Evolutionary conservation across 345 rosid genomes (phyloP).

Genomic region (Aethionema arabicum): DNA sequence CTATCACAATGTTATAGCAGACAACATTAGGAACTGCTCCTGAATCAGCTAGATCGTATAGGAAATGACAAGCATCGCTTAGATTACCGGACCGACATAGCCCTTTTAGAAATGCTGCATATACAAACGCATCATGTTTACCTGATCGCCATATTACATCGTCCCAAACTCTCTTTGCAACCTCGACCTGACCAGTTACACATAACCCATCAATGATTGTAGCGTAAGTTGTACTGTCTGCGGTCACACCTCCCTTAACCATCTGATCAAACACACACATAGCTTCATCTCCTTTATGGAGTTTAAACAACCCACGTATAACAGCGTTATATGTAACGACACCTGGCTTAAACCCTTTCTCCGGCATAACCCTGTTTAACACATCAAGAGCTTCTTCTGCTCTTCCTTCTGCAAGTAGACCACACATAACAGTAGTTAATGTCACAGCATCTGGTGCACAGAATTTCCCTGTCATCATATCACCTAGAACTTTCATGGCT

Average conservation of each 20-base stretch:
- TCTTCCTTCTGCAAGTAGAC: conserved; percentile 61
- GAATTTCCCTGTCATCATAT: conserved; percentile 74
- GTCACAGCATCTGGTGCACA: conserved; percentile 73
- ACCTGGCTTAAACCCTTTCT: conserved; percentile 52
- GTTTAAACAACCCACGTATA: conserved; percentile 60
- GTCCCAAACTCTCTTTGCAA: conserved; percentile 77
- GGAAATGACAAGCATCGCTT: conserved; percentile 72
- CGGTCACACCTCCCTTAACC: conserved; percentile 46
- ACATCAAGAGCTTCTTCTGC: conserved; percentile 56
- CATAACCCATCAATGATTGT: conserved; percentile 63
- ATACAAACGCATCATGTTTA: conserved; percentile 65
- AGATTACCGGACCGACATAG: conserved; percentile 52
- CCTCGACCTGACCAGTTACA: conserved; percentile 44
- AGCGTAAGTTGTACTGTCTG: conserved; percentile 53
- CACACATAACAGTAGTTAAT: conserved; percentile 60
- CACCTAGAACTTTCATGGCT: conserved; percentile 64
- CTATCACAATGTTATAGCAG: conserved; percentile 72
- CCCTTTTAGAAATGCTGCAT: conserved; percentile 79
- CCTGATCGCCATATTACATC: conserved; percentile 79
- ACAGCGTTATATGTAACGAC: conserved; percentile 74
- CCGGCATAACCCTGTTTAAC: conserved; percentile 49
- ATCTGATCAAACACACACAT: conserved; percentile 50
- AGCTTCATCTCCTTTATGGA: conserved; percentile 51
- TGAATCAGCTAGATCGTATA: conserved; percentile 70
- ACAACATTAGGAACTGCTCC: conserved; percentile 64